Conservation (phyloP, 1,284 basidiomycete species). For the Cerrena zonata region DNA sequence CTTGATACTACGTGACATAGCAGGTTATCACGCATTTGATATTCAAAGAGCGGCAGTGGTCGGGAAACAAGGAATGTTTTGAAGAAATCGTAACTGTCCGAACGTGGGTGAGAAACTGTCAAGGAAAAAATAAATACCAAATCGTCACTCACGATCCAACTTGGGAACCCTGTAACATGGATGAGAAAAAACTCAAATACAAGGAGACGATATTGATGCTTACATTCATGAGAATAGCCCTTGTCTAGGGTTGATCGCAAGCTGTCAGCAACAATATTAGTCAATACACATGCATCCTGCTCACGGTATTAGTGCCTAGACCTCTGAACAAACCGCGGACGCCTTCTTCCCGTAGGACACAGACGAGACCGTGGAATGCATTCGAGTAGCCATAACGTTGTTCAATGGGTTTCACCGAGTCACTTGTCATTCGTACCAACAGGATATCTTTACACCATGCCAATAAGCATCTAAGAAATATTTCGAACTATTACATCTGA, state of each 20-base stretch:
- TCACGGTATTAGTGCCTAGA: conserved; percentile 73
- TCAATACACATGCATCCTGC: conserved; percentile 18
- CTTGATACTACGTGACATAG: conserved; percentile 62
- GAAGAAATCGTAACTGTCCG: conserved; percentile 78
- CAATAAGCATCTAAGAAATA: background rate
- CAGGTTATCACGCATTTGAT: conserved; percentile 66
- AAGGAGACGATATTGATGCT: conserved; percentile 25
- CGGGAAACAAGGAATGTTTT: conserved; percentile 60
- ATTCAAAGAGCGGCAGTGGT: conserved; percentile 53
- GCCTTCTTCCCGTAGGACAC: conserved; percentile 69
- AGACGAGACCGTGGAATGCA: conserved; percentile 63
- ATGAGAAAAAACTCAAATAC: conserved; percentile 11
- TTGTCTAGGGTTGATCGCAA: conserved; percentile 36
- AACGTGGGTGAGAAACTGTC: conserved; percentile 2
- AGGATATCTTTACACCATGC: conserved; percentile 48
- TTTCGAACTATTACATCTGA: conserved; percentile 1
- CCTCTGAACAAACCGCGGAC: conserved; percentile 67
- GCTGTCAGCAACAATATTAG: background rate
- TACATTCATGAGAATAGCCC: conserved; percentile 87
- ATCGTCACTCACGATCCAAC: conserved; percentile 71
- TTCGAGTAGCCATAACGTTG: conserved; percentile 75
- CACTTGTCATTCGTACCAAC: conserved; percentile 86
- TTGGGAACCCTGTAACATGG: conserved; percentile 60
- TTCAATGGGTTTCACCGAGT: conserved; percentile 67
- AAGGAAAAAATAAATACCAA: conserved; percentile 4